These are phyloP conservation scores for Paramecium octaurelia DNA, from an alignment of 73 alveolate species.

Conservation along the genomic window DNA sequence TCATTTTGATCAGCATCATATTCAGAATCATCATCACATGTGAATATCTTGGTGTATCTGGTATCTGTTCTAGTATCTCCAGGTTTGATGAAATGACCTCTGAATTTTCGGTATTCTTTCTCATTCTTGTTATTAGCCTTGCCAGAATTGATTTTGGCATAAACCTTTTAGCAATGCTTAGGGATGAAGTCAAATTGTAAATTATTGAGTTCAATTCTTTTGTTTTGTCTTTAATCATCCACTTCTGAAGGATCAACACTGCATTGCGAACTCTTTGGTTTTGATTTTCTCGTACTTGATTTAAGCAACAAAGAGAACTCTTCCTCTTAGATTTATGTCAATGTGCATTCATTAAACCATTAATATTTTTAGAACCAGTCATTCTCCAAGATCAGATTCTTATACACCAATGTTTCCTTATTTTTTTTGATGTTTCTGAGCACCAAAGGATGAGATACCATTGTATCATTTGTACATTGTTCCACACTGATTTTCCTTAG, in stretches of 20 bases:
- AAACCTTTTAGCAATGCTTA: neutral
- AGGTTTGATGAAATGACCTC: neutral
- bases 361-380: neutral
- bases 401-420: neutral
- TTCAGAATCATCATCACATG: neutral
- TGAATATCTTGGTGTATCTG: neutral
- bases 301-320: neutral
- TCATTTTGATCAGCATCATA: neutral
- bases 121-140: neutral
- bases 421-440: neutral
- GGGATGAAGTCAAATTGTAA: neutral
- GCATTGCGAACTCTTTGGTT: neutral
- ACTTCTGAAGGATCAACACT: neutral
- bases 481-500: neutral
- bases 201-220: neutral
- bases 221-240: neutral
- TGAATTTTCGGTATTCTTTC: neutral
- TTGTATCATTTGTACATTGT: neutral
- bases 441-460: neutral
- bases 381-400: neutral
- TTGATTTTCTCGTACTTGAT: neutral
- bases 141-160: neutral
- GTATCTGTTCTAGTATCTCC: neutral
- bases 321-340: neutral
- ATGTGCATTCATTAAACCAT: neutral